These are phyloP conservation scores for Amniculicola lignicola DNA, from an alignment of 495 filamentous ascomycete genomes.

Conservation along the genomic window DNA sequence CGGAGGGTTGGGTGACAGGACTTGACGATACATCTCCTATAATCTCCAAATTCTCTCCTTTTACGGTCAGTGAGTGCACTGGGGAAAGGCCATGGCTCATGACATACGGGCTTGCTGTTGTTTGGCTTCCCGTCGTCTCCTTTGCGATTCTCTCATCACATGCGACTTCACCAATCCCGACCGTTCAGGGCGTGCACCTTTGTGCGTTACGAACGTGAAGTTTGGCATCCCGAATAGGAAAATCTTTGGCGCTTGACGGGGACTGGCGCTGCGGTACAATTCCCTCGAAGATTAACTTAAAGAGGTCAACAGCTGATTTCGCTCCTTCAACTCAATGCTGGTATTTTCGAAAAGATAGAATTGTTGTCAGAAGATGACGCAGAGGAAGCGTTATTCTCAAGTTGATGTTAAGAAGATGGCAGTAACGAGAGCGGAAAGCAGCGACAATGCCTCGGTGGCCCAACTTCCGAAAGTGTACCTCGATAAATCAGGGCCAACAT, in stretches of 20 bases:
- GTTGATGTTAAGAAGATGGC: neutral
- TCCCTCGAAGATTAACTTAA: too few relatives aligned
- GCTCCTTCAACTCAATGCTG: too few relatives aligned
- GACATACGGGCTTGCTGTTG: constrained; percentile 4
- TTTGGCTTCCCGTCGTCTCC: constrained; percentile 16
- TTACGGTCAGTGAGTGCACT: neutral
- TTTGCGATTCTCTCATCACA: constrained; percentile 26
- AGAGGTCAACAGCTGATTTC: too few relatives aligned
- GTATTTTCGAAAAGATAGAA: too few relatives aligned
- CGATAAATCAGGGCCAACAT: neutral
- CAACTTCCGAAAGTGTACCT: neutral
- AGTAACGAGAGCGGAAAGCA: neutral
- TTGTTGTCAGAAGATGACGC: neutral
- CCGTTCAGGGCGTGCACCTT: constrained; percentile 15
- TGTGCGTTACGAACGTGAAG: constrained; percentile 25
- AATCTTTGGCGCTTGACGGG: neutral
- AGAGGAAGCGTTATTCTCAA: neutral
- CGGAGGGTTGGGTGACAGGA: neutral
- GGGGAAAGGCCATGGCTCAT: neutral
- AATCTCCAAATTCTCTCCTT: neutral
- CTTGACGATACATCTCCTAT: neutral
- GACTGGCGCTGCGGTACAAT: neutral
- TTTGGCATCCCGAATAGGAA: constrained; percentile 6
- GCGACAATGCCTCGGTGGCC: neutral
- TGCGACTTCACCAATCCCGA: constrained; percentile 22